Conservation (phyloP, 805 yeast species). For the Hermanozyma aechmeae region DNA sequence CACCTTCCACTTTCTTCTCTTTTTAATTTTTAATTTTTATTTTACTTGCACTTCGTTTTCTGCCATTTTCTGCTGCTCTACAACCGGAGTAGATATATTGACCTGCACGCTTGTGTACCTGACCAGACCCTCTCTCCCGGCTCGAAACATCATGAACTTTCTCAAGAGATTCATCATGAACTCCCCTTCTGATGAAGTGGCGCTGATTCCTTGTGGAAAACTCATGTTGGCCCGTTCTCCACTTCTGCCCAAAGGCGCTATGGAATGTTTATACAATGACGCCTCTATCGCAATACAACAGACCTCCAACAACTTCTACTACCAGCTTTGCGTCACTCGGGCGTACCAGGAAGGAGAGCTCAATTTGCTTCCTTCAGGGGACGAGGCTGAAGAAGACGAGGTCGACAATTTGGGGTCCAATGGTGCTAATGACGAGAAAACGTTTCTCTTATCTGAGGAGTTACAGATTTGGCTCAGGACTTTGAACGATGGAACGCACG, state of each 20-base stretch:
- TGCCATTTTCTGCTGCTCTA: not conserved
- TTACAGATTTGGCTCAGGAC: constrained; percentile 47
- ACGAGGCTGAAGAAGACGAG: constrained; percentile 38
- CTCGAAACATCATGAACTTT: constrained; percentile 50
- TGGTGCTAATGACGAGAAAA: constrained; percentile 53
- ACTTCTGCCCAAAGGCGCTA: constrained; percentile 76
- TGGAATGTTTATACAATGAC: constrained; percentile 75
- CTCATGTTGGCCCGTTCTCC: constrained; percentile 66
- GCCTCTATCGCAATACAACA: constrained; percentile 66
- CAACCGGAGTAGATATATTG: not conserved
- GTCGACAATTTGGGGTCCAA: constrained; percentile 24
- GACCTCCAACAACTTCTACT: constrained; percentile 55
- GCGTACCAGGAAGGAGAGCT: constrained; percentile 64
- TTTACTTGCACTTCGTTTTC: not conserved
- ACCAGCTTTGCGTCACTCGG: constrained; percentile 62
- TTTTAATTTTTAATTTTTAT: not conserved
- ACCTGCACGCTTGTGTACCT: not conserved
- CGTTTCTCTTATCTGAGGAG: constrained; percentile 55
- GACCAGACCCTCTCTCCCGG: not conserved
- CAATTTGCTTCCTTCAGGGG: constrained; percentile 29
- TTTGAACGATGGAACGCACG: constrained; percentile 43
- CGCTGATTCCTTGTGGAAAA: constrained; percentile 70
- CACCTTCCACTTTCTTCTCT: too few species aligned
- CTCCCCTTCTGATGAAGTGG: constrained; percentile 49
- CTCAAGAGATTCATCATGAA: constrained; percentile 54